Conservation (phyloP, 2,329 filamentous ascomycete species). For the Cytospora leucostoma region DNA sequence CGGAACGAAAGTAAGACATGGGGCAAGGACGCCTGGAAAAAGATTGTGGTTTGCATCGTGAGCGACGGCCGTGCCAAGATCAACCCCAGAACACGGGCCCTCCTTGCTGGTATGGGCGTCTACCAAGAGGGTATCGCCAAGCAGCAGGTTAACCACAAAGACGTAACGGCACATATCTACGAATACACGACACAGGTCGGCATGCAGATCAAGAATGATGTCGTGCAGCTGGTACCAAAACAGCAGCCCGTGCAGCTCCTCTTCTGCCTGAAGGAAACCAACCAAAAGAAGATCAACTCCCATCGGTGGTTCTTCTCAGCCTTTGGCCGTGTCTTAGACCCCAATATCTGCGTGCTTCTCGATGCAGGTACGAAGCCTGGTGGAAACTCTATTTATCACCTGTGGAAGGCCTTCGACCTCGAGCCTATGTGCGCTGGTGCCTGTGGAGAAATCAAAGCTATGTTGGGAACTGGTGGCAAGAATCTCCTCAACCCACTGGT, state of each 20-base stretch:
- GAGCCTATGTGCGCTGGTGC: conserved; percentile 97
- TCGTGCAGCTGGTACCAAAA: conserved; percentile 81
- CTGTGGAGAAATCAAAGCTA: conserved; percentile 98
- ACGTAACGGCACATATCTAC: conserved; percentile 97
- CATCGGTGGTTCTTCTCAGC: conserved; percentile 99
- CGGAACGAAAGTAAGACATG: conserved; percentile 93
- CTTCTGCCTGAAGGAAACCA: conserved; percentile 99
- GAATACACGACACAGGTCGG: conserved; percentile 89
- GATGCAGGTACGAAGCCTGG: conserved; percentile 96
- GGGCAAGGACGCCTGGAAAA: conserved; percentile 99
- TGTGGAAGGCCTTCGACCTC: conserved; percentile 98
- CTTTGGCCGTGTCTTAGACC: conserved; percentile 87
- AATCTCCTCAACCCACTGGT: conserved; percentile 92
- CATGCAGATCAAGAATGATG: conserved; percentile 83
- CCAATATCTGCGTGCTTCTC: conserved; percentile 94
- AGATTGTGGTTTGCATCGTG: conserved; percentile 97
- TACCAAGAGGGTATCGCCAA: conserved; percentile 99
- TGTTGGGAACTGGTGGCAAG: conserved; percentile 82
- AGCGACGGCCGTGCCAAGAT: conserved; percentile 97
- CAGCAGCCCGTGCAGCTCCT: conserved; percentile 93
- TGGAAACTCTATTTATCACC: conserved; percentile 90
- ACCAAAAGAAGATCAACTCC: conserved; percentile 99
- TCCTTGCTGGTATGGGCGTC: conserved; percentile 89
- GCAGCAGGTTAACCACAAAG: conserved; percentile 94
- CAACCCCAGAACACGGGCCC: conserved; percentile 84